Base-by-base conservation (phyloP, 108 stramenopile species). In the Fragilaria crotonensis region DNA sequence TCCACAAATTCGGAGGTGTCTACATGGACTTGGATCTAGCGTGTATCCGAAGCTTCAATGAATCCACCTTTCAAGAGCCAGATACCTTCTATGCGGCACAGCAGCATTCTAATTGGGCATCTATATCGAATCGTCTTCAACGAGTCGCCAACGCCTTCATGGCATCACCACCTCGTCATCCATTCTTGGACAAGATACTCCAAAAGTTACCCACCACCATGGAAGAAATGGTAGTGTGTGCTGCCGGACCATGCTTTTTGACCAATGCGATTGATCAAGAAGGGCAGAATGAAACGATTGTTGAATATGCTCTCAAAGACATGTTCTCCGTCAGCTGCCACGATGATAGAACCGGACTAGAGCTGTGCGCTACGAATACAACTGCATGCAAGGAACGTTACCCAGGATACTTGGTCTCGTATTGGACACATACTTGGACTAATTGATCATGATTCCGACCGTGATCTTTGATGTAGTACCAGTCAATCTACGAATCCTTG, bases 1-100 rank as follows among this genome's bases (percentile, higher is more conserved):
- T 77, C 51, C 59, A 33, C 14, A 61, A 54, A 33, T 64, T 46
- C 46, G 58, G 58, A 46, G 58, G 58, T 25, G 32, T 59, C 22
- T 59, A 59, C 22, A n/a, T 31, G 2, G 58, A 59, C 22, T 26
- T 59, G n/a, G 58, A 59, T 41, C 7, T 41, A 14, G 14, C 36
- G 14, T 41, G 36, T 41, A 7, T 41, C 36, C 36, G 36, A 41
- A 7, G 11, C 7, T 41, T 41, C 36, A 41, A 41, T 41, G 7
- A 41, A 11, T 41, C 14, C 7, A 11, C 14, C 11, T 41, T 41
- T 41, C 36, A 41, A 41, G n/a, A n/a, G n/a, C 36, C 36, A 7
- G 11, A 41, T 41, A 41, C 36, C 7, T 41, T 41, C 14, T 41
- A 41, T 41, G 36, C 36, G 7, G 36, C 36, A 11, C 36, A 41